Evolutionary conservation across 805 yeast genomes (phyloP), one percentile per base, ranked within the genome.

Genomic region (Dipodascus albidus): DNA sequence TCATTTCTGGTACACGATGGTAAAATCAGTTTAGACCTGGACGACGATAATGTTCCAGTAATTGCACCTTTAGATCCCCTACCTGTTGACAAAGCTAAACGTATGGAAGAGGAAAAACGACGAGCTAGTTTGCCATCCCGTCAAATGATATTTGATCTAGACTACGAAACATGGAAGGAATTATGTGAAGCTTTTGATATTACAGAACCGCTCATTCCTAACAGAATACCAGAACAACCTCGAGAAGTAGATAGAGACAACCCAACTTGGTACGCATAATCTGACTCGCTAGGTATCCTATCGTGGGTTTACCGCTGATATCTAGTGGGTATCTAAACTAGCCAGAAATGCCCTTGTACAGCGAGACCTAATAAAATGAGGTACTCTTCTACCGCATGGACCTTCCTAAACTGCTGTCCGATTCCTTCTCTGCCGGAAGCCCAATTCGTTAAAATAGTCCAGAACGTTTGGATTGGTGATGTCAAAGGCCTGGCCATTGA

Each of bases 1-100:
- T 85, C 96, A 64, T 89, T 90, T 61, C 69, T 91, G 48, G 78
- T 88, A 1, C 78, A 82, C 60, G 95, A 87, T 60, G 89, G 86
- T 0, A 79, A 73, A 59, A 66, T 88, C 35, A 68, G 71, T 22
- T 59, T 88, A 21, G 78, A 73, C n/a, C 74, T 73, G 49, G 81
- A 78, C 35, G 59, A 57, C 8, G 55, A 57, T 44, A 66, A 62
- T 6, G 50, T 59, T 9, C 71, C 69, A 1, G 55, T 60, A 24
- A 55, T 65, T 2, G 48, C 50, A 8, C 41, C 55, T 11, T 53
- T 54, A 35, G 17, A 27, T 27, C 44, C 19, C 2, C 22, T 24
- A 23, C 48, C 21, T 14, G 50, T 50, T 27, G 23, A 48, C 23
- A 24, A 35, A n/a, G 55, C 44, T 3, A 49, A 49, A 3, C 52